These are phyloP conservation scores for Calvatia gigantea DNA, from an alignment of 768 basidiomycete species.

Conservation along the genomic window DNA sequence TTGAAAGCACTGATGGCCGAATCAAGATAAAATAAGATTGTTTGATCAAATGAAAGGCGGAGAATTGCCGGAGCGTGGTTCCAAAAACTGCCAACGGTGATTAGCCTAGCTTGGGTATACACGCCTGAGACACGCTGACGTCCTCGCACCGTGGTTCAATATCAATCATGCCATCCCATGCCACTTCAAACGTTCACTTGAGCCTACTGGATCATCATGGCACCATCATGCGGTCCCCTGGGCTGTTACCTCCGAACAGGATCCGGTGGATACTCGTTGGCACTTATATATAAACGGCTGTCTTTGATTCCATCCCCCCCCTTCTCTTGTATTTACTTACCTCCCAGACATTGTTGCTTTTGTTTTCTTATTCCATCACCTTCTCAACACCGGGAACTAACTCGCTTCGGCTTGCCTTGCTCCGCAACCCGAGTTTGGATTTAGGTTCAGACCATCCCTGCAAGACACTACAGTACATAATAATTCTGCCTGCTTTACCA, in stretches of 20 bases:
- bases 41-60: not conserved
- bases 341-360: not conserved
- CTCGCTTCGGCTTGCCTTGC: not conserved
- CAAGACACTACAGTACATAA: conserved; percentile 1
- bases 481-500: not conserved
- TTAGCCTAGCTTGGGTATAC: not conserved
- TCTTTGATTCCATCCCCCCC: not conserved
- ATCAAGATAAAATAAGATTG: not conserved
- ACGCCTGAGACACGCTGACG: conserved; percentile 6
- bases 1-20: not conserved
- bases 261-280: not conserved
- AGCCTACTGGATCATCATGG: not conserved
- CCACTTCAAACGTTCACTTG: not conserved
- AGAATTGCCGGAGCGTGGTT: conserved; percentile 1
- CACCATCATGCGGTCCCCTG: not conserved
- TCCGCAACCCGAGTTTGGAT: not conserved
- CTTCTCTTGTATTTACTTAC: not conserved
- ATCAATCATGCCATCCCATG: not conserved
- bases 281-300: not conserved
- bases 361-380: not conserved
- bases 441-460: not conserved
- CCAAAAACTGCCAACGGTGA: no score
- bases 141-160: not conserved
- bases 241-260: not conserved
- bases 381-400: not conserved